phyloP scores from a whole-genome alignment of 805 yeast genomes.

The Blastobotrys attinorum region DNA sequence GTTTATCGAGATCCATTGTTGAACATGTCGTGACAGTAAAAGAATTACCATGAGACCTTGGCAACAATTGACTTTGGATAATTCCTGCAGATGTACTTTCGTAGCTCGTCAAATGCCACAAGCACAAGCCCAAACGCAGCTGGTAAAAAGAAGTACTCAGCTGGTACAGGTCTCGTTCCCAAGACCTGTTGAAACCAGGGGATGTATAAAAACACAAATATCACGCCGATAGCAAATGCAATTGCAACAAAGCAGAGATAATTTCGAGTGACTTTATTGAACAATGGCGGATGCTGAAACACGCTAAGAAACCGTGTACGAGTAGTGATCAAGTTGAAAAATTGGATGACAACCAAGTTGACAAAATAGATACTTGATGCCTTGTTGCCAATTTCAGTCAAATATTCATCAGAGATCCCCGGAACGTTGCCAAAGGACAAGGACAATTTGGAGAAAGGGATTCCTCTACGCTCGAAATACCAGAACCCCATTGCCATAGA shows the following conservation, averaged over 20 bases:
- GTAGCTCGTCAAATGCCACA: slow-evolving; percentile 34
- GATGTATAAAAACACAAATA: slow-evolving; percentile 36
- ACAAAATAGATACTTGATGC: slow-evolving; percentile 40
- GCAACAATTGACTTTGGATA: slow-evolving; percentile 23
- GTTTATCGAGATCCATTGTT: too few relatives aligned
- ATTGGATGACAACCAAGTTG: slow-evolving; percentile 40
- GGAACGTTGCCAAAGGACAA: slow-evolving; percentile 32
- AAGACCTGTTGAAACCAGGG: slow-evolving; percentile 32
- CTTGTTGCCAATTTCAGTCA: slow-evolving; percentile 21
- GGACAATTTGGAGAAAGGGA: slow-evolving; percentile 29
- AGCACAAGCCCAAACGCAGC: slow-evolving; percentile 36
- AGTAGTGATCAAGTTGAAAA: slow-evolving; percentile 36
- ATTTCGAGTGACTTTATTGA: slow-evolving; percentile 23
- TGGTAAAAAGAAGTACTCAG: slow-evolving; percentile 38
- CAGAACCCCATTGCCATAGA: slow-evolving; percentile 35
- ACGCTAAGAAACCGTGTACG: slow-evolving; percentile 37
- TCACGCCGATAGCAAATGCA: slow-evolving; percentile 31
- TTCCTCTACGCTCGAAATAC: slow-evolving; percentile 31
- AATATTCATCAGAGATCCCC: slow-evolving; percentile 19
- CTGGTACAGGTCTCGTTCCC: slow-evolving; percentile 34
- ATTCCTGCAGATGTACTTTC: slow-evolving; percentile 32
- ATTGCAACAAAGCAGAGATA: slow-evolving; percentile 27
- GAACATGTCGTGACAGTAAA: too few relatives aligned
- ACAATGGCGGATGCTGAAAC: slow-evolving; percentile 35
- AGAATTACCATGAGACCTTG: background rate